Conservation (phyloP, 73 alveolate genomes). For the Uronychia setigera region DNA sequence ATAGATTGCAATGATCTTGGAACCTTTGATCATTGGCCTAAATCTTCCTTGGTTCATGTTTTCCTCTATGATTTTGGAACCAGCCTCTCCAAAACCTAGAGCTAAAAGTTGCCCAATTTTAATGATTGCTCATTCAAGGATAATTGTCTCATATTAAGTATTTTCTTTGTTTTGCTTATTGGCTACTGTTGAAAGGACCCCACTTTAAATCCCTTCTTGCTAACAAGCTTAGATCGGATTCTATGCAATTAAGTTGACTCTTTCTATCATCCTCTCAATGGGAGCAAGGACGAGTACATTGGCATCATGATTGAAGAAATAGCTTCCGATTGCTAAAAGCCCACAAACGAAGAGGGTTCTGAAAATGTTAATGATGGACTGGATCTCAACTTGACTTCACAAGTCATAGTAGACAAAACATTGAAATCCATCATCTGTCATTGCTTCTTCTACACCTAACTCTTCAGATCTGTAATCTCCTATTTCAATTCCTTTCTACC, state of each 20-base stretch:
- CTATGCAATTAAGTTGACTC: conserved; percentile 61
- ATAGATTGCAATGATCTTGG: conserved; percentile 74
- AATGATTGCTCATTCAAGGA: conserved; percentile 49
- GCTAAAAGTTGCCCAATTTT: conserved; percentile 83
- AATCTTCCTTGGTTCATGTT: conserved; percentile 45
- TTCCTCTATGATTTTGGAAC: neutral
- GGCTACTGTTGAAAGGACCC: neutral
- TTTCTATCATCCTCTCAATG: conserved; percentile 80
- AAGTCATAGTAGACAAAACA: neutral
- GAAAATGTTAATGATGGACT: conserved; percentile 24
- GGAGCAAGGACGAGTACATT: conserved; percentile 61
- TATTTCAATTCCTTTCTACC: neutral
- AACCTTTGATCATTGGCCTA: conserved; percentile 80
- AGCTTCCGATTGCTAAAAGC: conserved; percentile 57
- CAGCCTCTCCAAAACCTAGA: conserved; percentile 12
- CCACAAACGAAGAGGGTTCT: conserved; percentile 67
- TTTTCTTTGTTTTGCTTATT: neutral
- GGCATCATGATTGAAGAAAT: conserved; percentile 67
- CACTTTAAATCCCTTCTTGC: conserved; percentile 56
- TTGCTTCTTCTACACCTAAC: neutral
- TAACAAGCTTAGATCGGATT: conserved; percentile 69
- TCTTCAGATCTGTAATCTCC: neutral
- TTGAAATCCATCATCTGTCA: neutral
- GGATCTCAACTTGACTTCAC: neutral
- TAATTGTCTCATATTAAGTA: neutral